Base-by-base conservation (phyloP, 1,139 yeast genomes). In the Taiozyma onychis region DNA sequence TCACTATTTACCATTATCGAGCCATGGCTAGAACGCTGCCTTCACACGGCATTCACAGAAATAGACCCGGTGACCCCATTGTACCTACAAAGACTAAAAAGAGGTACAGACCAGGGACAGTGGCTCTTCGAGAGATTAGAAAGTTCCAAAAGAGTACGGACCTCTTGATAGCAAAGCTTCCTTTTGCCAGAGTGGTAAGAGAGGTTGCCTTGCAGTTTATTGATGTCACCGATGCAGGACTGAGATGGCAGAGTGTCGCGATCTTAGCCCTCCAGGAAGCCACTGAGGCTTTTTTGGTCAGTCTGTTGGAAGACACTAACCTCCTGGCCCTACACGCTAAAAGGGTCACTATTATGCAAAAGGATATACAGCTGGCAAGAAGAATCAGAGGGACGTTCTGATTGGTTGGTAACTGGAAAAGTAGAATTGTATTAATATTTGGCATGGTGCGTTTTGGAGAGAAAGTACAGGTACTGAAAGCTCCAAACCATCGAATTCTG, bases 301-400 rank as follows among this genome's bases (percentile, higher is more conserved):
- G 90, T 53, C 69, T 91, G 48, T 76, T 91, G 56, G 97, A 91
- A 65, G 97, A 91, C 65, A 90, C 97, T 9, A 90, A 90, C 61
- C 68, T 91, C 47, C 80, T 96, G 70, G 97, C 97, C 6, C 75
- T 89, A 37, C 98, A 91, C 66, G 97, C 97, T 3, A 90, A 88
- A 64, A 74, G 98, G 57, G 96, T 91, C 22, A 91, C 98, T 0
- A 88, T 91, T 28, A 89, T 89, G 96, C 91, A 88, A 62, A 88
- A 87, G 66, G 98, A 91, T 65, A 85, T 91, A 57, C 96, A 89
- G 62, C 73, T 91, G 59, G 98, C 97, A 2, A 77, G 97, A 66
- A 75, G 97, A 63, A 83, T 91, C 48, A 76, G 97, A 57, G 97
- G 97, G 13, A 70, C 59, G 32, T 55, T 56, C 45, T 56, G 46